Base-by-base conservation (phyloP, 2,329 filamentous ascomycete species). In the Alternaria burnsii region DNA sequence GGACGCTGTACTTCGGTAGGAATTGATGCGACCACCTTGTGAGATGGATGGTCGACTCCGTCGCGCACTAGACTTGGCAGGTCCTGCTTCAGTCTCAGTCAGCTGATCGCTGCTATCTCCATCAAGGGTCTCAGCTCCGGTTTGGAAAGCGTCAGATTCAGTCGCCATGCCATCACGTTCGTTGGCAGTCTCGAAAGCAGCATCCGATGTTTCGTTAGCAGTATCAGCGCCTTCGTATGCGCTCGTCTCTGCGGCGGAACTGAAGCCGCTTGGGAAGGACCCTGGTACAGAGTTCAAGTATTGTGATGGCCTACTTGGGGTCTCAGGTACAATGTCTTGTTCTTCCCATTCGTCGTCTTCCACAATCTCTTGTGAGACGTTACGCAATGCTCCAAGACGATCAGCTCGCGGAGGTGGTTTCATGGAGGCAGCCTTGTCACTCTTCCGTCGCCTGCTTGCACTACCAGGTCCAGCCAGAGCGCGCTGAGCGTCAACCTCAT, bases 131-230 rank as follows among this genome's bases (percentile, higher is more conserved):
- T 98, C 95, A 16, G 89, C 87, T n/a, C 92, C 93, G 4, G 94
- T 97, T 76, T 97, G 91, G 87, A 98, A 98, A 65, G 93, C 93
- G 69, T 98, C 94, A 11, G 93, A 97, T 80, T 97, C 94, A 0
- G 93, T 97, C 12, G 84, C 87, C 8, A 82, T 85, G 56, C 73
- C 78, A 30, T 86, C 86, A 28, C 88, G 88, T 78, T 97, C 94
- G 71, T 96, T 92, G 24, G 89, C 89, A 43, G 89, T 91, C 75
- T 91, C 88, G 62, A 91, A 91, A 41, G 83, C 85, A 47, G 83
- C 85, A 75, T 89, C 87, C 28, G 83, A 83, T 42, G 79, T 81
- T 73, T 97, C 93, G 61, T 92, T 92, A 38, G 92, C 91, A 6
- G 91, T 94, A 60, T 95, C 91, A 68, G 94, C 94, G 1, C 87